Base-by-base conservation (phyloP, 2,329 filamentous ascomycete species). In the Exutisphaerella laricina region DNA sequence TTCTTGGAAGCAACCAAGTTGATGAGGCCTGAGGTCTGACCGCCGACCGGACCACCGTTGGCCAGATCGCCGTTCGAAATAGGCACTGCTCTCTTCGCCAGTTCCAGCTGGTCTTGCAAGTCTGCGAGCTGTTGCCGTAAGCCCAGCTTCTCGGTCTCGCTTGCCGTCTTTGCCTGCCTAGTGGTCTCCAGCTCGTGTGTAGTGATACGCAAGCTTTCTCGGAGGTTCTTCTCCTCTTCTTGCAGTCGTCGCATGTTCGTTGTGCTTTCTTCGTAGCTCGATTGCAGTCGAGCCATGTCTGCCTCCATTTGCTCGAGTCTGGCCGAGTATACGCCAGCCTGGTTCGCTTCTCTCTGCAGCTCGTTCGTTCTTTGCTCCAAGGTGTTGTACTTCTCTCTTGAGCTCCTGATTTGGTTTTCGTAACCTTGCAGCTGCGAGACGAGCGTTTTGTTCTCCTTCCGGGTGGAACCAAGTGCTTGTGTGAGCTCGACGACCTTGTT, bases 401-500 rank as follows among this genome's bases (percentile, higher is more conserved):
- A 96, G 20, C 88, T 94, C 67, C 94, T 94, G 70, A 98, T 82
- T 68, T 98, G 92, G 55, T 78, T 83, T 66, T 98, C 90, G 70
- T 97, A 96, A 66, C 86, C 96, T 67, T 96, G 88, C 36, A 98
- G 84, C 66, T 97, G 89, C 25, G 79, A 82, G 56, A 85, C 75
- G 49, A 98, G 76, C 45, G 79, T 78, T 74, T 94, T 96, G 78
- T 98, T 98, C 70, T 95, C 87, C 50, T 83, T 79, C 72, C 94
- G 95, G 77, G 95, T 84, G 7, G 88, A 83, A 54, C 92, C 89
- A 57, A 98, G 70, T 37, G 84, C 87, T 66, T 98, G 92, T 1
- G 92, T 98, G 60, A 98, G 78, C 71, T 98, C 92, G 50, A 98
- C 88, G 50, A 98, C 92, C 80, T 98, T 98, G 77, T 98, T 97